Evolutionary conservation across 331 rosid species (phyloP).

Genomic region (Prunus yedoensis): DNA sequence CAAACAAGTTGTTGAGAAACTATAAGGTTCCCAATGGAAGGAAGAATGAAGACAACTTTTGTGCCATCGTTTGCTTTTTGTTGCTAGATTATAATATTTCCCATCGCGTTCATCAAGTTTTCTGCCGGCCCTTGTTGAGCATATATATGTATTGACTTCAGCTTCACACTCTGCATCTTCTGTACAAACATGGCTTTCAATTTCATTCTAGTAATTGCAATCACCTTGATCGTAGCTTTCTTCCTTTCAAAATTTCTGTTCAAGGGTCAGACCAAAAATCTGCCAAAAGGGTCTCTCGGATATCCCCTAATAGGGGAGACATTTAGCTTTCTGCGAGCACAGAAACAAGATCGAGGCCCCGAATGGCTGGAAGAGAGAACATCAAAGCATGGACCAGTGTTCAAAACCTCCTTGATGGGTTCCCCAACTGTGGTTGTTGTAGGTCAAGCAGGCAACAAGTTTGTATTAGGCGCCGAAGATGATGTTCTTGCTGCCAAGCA

Average conservation of each 20-base stretch:
- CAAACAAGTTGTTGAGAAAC: too few species aligned
- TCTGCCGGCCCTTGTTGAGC: conserved; percentile 6
- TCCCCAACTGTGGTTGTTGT: conserved; percentile 38
- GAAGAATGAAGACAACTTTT: too few species aligned
- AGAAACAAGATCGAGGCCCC: conserved; percentile 36
- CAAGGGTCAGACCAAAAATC: conserved; percentile 33
- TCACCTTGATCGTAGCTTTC: conserved; percentile 34
- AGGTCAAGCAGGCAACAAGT: conserved; percentile 50
- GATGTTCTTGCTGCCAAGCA: conserved; percentile 45
- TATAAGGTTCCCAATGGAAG: too few species aligned
- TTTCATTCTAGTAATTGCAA: conserved; percentile 10
- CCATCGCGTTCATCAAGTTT: conserved; percentile 1
- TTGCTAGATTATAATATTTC: neutral
- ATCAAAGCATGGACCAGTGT: conserved; percentile 35
- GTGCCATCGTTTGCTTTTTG: neutral
- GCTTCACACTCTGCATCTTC: neutral
- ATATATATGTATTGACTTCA: neutral
- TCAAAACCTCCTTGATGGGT: conserved; percentile 55
- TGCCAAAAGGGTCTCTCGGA: conserved; percentile 55
- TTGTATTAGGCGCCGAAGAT: conserved; percentile 39
- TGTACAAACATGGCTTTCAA: conserved; percentile 14
- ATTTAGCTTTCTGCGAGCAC: conserved; percentile 37
- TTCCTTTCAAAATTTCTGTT: conserved; percentile 33
- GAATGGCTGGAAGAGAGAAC: conserved; percentile 47
- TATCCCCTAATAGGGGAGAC: conserved; percentile 54